Percentiles rank a stretch among this genome's conserved stretches.
Evolutionary conservation across 2,329 filamentous ascomycete species (phyloP).

Genomic region (Cryphonectria carpinicola): DNA sequence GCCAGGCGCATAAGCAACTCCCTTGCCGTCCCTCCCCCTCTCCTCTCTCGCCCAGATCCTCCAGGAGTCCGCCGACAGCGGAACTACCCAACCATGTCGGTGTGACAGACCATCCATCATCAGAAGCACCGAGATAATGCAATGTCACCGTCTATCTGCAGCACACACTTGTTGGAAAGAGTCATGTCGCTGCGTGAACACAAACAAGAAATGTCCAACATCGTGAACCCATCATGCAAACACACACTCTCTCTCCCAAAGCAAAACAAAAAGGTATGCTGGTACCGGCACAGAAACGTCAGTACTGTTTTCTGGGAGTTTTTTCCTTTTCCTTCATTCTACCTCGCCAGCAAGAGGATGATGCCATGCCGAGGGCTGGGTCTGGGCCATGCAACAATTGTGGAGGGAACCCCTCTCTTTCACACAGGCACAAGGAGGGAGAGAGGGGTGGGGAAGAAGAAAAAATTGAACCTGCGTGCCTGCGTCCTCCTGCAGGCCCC

Average conservation of each 20-base stretch:
- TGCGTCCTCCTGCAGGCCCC: conserved; percentile 3
- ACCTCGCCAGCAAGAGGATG: neutral
- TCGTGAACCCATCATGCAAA: neutral
- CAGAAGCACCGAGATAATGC: neutral
- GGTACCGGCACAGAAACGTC: neutral
- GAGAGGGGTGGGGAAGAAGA: neutral
- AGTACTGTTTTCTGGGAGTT: neutral
- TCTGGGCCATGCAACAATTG: neutral
- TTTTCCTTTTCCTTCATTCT: neutral
- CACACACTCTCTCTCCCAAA: no score
- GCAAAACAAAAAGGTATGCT: no score
- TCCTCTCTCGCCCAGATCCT: neutral
- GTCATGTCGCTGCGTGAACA: no score
- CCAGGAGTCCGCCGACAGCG: neutral
- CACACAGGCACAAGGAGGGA: neutral
- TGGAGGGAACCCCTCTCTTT: neutral
- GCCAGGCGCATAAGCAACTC: neutral
- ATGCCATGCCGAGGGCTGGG: neutral
- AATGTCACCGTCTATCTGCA: neutral
- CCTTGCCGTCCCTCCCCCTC: neutral
- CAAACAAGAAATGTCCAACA: neutral
- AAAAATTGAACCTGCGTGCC: neutral
- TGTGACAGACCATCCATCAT: neutral
- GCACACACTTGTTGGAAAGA: neutral
- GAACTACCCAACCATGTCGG: neutral